Conservation (phyloP, 2,329 filamentous ascomycete genomes). For the Cordyceps cicadae region DNA sequence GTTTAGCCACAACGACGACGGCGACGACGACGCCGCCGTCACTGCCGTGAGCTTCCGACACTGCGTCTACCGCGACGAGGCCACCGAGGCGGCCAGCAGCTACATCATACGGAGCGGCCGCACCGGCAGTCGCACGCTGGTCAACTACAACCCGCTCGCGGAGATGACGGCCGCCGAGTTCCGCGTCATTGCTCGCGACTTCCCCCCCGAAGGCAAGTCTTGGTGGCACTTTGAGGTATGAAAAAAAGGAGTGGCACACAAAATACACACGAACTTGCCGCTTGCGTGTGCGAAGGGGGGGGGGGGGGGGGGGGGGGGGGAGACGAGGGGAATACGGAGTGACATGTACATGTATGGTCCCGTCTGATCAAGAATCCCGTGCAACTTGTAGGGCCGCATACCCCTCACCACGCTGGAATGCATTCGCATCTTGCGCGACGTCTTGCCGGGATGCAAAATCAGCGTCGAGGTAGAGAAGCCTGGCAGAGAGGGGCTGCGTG, state of each 20-base stretch:
- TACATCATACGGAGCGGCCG: conserved; percentile 57
- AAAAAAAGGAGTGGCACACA: no score
- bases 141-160: conserved; percentile 59
- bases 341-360: neutral
- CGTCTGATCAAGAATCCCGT: neutral
- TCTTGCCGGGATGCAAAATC: conserved; percentile 38
- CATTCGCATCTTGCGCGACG: conserved; percentile 45
- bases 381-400: conserved; percentile 47
- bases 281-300: neutral
- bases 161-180: conserved; percentile 63
- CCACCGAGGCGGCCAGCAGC: conserved; percentile 53
- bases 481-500: conserved; percentile 47
- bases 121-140: conserved; percentile 57
- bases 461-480: conserved; percentile 71
- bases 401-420: conserved; percentile 52
- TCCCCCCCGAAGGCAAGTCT: conserved; percentile 29
- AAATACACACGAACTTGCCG: no score
- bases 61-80: conserved; percentile 51
- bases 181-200: conserved; percentile 28
- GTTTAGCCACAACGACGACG: conserved; percentile 32
- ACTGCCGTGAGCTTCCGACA: conserved; percentile 39
- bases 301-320: no score
- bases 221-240: conserved; percentile 70
- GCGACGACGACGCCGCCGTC: no score
- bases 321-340: neutral